These are phyloP conservation scores for Achlya hypogyna DNA, from an alignment of 352 stramenopile genomes.

Conservation along the genomic window DNA sequence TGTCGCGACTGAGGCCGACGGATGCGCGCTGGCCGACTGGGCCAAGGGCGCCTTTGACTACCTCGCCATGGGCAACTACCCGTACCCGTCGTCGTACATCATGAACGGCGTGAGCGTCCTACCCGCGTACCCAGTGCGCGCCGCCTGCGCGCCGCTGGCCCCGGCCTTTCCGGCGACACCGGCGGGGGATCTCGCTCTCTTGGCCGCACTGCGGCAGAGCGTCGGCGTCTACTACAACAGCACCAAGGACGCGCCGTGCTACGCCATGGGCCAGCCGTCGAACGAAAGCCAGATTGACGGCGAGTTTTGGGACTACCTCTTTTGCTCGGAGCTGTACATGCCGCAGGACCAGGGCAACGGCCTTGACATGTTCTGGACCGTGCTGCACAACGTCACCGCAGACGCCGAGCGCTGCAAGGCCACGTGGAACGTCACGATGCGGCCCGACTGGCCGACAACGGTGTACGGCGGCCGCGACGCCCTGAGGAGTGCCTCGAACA, in stretches of 20 bases:
- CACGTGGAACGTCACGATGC: conserved; percentile 36
- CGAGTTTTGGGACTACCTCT: conserved; percentile 41
- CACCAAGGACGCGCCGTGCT: conserved; percentile 28
- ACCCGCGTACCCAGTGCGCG: conserved; percentile 84
- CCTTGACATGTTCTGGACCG: conserved; percentile 30
- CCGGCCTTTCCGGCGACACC: conserved; percentile 25
- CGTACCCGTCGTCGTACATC: conserved; percentile 89
- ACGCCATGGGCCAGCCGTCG: conserved; percentile 30
- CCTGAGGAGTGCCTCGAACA: conserved; percentile 38
- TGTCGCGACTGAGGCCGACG: conserved; percentile 36
- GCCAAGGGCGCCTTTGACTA: conserved; percentile 79
- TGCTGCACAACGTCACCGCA: conserved; percentile 25
- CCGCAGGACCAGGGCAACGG: conserved; percentile 34
- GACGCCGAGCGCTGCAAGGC: conserved; percentile 27
- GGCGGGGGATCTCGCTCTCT: conserved; percentile 27
- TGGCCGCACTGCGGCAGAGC: conserved; percentile 30
- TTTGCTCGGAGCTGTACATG: conserved; percentile 43
- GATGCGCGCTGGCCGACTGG: conserved; percentile 47
- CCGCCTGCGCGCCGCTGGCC: conserved; percentile 66
- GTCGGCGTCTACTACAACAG: conserved; percentile 43
- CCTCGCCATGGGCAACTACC: conserved; percentile 95
- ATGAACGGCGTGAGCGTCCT: conserved; percentile 25
- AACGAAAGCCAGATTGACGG: conserved; percentile 44
- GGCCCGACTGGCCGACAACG: conserved; percentile 33
- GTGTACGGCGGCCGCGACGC: conserved; percentile 46